A percentile compares a stretch with the other conserved stretches of the same genome.
Evolutionary conservation across 805 yeast genomes (phyloP).

Genomic region (Ogataea methanolica): DNA sequence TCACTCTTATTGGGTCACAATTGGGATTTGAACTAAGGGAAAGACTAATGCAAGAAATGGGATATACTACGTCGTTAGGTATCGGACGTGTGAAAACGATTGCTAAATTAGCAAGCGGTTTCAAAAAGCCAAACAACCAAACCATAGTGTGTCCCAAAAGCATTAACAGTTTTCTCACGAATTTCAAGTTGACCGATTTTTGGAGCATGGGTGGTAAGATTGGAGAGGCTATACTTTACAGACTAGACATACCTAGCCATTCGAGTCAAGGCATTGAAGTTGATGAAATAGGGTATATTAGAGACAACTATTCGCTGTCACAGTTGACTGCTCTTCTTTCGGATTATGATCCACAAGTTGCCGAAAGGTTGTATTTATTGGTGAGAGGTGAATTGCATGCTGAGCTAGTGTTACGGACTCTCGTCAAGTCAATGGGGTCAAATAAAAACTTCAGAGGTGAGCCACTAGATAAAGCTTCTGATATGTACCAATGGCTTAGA

Average conservation of each 20-base stretch:
- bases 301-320: conserved; percentile 40
- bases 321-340: conserved; percentile 30
- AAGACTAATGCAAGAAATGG: conserved; percentile 48
- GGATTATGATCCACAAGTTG: conserved; percentile 43
- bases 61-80: conserved; percentile 90
- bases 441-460: conserved; percentile 71
- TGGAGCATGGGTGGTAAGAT: conserved; percentile 90
- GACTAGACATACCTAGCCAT: conserved; percentile 44
- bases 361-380: conserved; percentile 51
- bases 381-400: conserved; percentile 57
- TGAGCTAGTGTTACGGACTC: conserved; percentile 55
- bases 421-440: conserved; percentile 83
- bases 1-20: conserved; percentile 62
- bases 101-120: conserved; percentile 86
- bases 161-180: conserved; percentile 48
- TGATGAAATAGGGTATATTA: conserved; percentile 40
- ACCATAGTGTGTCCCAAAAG: conserved; percentile 57
- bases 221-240: conserved; percentile 56
- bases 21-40: conserved; percentile 51
- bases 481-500: conserved; percentile 70
- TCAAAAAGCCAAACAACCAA: conserved; percentile 80
- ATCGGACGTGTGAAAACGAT: conserved; percentile 69
- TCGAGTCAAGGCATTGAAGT: not conserved
- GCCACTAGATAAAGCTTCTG: conserved; percentile 47
- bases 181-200: conserved; percentile 65